Evolutionary conservation across 2,329 filamentous ascomycete genomes (phyloP).

Genomic region (Aspergillus phoenicis): DNA sequence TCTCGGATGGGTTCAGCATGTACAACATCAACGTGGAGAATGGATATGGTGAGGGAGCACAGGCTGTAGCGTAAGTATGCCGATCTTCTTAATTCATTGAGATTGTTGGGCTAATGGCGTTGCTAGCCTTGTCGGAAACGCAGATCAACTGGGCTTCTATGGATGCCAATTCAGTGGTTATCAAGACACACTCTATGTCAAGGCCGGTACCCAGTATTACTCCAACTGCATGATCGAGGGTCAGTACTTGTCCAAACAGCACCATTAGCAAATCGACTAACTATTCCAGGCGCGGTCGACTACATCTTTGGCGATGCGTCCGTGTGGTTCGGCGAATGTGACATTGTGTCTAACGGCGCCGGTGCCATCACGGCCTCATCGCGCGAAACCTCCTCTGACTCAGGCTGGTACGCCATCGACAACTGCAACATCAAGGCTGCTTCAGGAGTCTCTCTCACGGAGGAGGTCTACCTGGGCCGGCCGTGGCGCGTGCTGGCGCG

Average conservation of each 20-base stretch:
- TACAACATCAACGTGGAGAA: slow-evolving; percentile 43
- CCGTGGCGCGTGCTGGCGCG: slow-evolving; percentile 38
- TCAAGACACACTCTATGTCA: slow-evolving; percentile 41
- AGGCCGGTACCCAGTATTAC: slow-evolving; percentile 38
- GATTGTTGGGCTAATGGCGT: too few species aligned
- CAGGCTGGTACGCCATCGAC: slow-evolving; percentile 37
- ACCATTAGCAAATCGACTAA: neutral
- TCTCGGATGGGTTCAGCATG: slow-evolving; percentile 32
- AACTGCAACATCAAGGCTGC: slow-evolving; percentile 29
- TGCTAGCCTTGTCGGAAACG: slow-evolving; percentile 31
- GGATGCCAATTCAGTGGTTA: slow-evolving; percentile 39
- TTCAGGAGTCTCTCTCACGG: slow-evolving; percentile 22
- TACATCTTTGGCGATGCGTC: slow-evolving; percentile 41
- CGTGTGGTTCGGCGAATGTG: slow-evolving; percentile 35
- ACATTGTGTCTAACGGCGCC: slow-evolving; percentile 35
- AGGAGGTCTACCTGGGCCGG: slow-evolving; percentile 36
- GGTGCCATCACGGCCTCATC: slow-evolving; percentile 38
- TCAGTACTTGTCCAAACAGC: neutral
- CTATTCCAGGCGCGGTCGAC: slow-evolving; percentile 32
- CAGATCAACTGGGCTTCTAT: slow-evolving; percentile 37
- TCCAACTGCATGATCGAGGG: slow-evolving; percentile 37
- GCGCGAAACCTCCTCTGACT: slow-evolving; percentile 27
- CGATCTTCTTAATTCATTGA: too few species aligned
- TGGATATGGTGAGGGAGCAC: slow-evolving; percentile 36
- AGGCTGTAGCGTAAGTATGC: slow-evolving; percentile 35